Base-by-base conservation (phyloP, 352 stramenopile genomes). In the Pythium monospermum region DNA sequence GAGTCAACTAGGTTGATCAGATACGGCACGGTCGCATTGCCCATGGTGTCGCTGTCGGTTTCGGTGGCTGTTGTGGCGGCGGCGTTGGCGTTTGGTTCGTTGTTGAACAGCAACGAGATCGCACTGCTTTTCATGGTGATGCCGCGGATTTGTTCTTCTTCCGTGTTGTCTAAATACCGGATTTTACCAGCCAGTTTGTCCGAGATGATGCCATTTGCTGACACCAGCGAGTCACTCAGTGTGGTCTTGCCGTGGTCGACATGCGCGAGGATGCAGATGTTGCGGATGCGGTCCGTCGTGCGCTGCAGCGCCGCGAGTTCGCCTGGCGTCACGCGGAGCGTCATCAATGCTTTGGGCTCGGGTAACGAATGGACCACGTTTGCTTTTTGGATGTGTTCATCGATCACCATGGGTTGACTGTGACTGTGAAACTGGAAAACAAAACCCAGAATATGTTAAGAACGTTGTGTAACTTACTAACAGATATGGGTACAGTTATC, bases 111-210 rank as follows among this genome's bases (percentile, higher is more conserved):
- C 33, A 99, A 69, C 35, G 91, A 97, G 73, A 98, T 98, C 37
- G 94, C 92, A 31, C 86, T 97, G 30, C 86, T 91, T 66, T 97
- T 95, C 94, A 99, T 98, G 3, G 96, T 99, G 62, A 99, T 99
- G 40, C 96, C 96, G 33, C 96, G 84, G 18, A 88, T 73, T 71
- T 98, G 95, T 63, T 97, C 91, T 48, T 97, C 89, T 57, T 95
- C 87, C 30, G 90, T 91, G 59, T 89, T 97, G 72, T 99, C 96
- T 46, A 99, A 71, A 63, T 96, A 98, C 2, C 96, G 91, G n/a
- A 93, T 76, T 77, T 96, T 97, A 28, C 94, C 96, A 0, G 93
- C 96, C 25, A 98, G 73, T 41, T 95, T 94, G 66, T 98, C 87
- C n/a, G 84, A 97, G 66, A 99, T 98, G 65, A 98, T 97, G 16